A percentile compares a stretch with the other conserved stretches of the same genome.
Evolutionary conservation across 139 green algal species (phyloP).

Genomic region (Closterium sp.): DNA sequence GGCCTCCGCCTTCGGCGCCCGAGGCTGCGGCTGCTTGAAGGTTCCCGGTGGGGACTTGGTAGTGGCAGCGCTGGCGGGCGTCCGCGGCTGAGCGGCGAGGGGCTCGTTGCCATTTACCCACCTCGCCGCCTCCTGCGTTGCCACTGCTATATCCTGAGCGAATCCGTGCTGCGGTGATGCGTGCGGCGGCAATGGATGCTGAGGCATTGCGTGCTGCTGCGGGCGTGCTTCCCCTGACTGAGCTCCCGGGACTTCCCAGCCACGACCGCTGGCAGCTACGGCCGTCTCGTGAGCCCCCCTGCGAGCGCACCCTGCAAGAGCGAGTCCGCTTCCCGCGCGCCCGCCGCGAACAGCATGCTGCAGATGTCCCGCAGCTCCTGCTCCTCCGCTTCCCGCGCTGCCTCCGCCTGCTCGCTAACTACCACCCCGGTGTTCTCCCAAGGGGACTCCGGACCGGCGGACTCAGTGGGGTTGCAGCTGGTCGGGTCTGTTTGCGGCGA

Average conservation of each 20-base stretch:
- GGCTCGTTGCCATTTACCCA: too few relatives aligned
- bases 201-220: not conserved
- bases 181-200: too few relatives aligned
- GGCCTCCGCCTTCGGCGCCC: too few relatives aligned
- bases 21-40: not conserved
- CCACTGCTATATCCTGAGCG: conserved; percentile 2
- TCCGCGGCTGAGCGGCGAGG: not conserved
- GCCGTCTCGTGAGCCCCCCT: not conserved
- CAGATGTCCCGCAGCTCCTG: not conserved
- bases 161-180: not conserved
- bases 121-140: not conserved
- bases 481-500: not conserved
- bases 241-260: not conserved
- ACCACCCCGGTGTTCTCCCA: not conserved
- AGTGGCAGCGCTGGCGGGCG: conserved; percentile 5
- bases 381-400: not conserved
- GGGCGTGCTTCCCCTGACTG: not conserved
- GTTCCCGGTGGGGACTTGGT: not conserved
- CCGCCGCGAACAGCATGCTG: not conserved
- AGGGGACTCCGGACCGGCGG: not conserved
- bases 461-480: conserved; percentile 2
- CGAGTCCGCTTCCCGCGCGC: not conserved
- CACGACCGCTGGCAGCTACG: not conserved
- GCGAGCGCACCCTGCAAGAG: not conserved
- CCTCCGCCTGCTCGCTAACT: not conserved